Percentiles rank a stretch among this genome's conserved stretches.
These are phyloP conservation scores for Voacanga thouarsii DNA, from an alignment of 257 asterid genomes.

Conservation along the genomic window DNA sequence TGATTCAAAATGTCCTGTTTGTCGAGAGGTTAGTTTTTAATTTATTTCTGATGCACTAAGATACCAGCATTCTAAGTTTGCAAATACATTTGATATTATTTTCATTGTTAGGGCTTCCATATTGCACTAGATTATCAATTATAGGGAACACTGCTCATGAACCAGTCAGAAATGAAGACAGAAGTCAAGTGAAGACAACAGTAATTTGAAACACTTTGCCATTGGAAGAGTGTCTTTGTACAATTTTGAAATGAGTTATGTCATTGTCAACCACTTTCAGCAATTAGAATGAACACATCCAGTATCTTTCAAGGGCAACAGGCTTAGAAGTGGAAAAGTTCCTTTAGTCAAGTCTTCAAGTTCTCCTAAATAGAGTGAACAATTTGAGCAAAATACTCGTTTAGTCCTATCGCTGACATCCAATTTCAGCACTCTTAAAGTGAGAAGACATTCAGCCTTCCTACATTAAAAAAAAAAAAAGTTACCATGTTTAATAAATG, in stretches of 20 bases:
- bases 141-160: background rate
- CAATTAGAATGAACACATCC: background rate
- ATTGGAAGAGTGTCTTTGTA: background rate
- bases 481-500: background rate
- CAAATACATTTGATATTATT: background rate
- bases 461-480: too few species aligned
- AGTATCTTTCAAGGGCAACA: background rate
- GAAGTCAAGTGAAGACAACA: too few species aligned
- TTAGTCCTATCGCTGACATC: background rate
- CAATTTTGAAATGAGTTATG: background rate
- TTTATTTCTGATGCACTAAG: background rate
- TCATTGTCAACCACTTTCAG: background rate
- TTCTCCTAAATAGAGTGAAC: background rate
- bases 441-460: background rate
- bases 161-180: background rate
- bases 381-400: background rate
- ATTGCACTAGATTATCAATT: background rate
- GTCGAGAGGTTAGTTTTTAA: slow-evolving; percentile 63
- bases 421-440: background rate
- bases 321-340: too few species aligned
- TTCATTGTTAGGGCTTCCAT: background rate
- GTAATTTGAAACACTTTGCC: background rate
- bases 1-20: slow-evolving; percentile 66
- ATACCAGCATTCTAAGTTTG: background rate
- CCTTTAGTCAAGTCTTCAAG: too few species aligned